Percentiles rank a stretch among this genome's conserved stretches.
phyloP scores from a whole-genome alignment of 768 basidiomycete genomes.

The Podaxis sp. region DNA sequence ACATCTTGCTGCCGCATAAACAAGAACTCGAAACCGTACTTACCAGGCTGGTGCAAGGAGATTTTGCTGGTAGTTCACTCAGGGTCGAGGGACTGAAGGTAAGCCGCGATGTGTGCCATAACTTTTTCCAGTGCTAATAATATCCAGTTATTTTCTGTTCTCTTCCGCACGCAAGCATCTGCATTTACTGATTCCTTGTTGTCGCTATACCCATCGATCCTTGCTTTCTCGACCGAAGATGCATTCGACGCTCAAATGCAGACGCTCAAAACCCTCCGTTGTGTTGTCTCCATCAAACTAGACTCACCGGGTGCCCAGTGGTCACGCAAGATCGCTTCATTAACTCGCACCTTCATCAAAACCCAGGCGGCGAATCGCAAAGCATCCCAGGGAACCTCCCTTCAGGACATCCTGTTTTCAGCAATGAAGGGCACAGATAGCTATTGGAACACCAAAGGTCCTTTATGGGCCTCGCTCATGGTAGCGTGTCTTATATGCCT shows the following conservation, averaged over 20 bases:
- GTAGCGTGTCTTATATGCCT: slow-evolving; percentile 49
- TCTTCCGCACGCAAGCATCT: not conserved
- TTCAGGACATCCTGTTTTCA: slow-evolving; percentile 28
- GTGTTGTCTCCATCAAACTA: slow-evolving; percentile 3
- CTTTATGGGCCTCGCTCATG: slow-evolving; percentile 45
- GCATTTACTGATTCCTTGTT: not conserved
- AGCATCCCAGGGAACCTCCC: slow-evolving; percentile 24
- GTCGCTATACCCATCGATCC: slow-evolving; percentile 2
- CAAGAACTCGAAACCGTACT: slow-evolving; percentile 2
- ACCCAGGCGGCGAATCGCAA: slow-evolving; percentile 5
- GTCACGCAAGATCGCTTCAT: slow-evolving; percentile 1
- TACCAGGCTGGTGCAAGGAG: not conserved
- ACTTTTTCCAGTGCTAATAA: not conserved
- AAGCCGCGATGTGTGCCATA: not conserved
- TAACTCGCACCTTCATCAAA: slow-evolving; percentile 10
- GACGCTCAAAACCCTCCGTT: slow-evolving; percentile 6
- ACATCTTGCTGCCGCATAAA: slow-evolving; percentile 28
- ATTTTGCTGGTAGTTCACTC: slow-evolving; percentile 3
- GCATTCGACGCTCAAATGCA: not conserved
- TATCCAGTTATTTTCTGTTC: slow-evolving; percentile 4
- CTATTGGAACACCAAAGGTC: slow-evolving; percentile 22
- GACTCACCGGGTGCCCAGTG: not conserved
- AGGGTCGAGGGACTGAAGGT: slow-evolving; percentile 10
- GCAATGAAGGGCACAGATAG: slow-evolving; percentile 16
- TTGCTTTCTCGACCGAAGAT: slow-evolving; percentile 1